phyloP scores from a whole-genome alignment of 2,329 filamentous ascomycete species.

The Xylariales sp. region DNA sequence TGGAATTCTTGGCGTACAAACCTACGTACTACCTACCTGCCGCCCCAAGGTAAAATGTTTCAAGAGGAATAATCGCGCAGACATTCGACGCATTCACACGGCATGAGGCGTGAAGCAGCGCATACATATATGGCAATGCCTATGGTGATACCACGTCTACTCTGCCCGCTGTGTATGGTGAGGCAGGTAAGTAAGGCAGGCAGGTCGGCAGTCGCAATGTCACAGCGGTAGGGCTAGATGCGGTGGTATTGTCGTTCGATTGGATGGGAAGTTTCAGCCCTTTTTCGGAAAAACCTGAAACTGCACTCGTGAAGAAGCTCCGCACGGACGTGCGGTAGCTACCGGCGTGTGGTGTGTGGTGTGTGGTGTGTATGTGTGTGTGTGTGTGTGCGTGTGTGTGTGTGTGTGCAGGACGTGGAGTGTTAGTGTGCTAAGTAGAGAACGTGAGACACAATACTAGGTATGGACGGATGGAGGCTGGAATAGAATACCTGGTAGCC shows the following conservation, averaged over 20 bases:
- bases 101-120: too few relatives aligned
- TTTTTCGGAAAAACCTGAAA: slow-evolving; percentile 3
- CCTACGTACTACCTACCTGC: too few relatives aligned
- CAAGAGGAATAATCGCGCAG: not conserved
- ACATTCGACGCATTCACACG: not conserved
- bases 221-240: not conserved
- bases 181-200: too few relatives aligned
- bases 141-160: too few relatives aligned
- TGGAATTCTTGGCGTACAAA: slow-evolving; percentile 1
- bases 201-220: not conserved
- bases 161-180: too few relatives aligned
- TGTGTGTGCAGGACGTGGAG: too few relatives aligned
- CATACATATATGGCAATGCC: too few relatives aligned
- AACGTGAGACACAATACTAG: not conserved
- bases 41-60: not conserved
- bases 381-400: too few relatives aligned
- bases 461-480: not conserved
- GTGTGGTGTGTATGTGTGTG: too few relatives aligned
- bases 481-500: not conserved
- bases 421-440: not conserved
- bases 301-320: not conserved
- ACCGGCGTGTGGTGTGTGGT: too few relatives aligned
- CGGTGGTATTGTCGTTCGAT: not conserved
- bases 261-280: slow-evolving; percentile 18
- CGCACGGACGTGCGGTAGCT: slow-evolving; percentile 4